Evolutionary conservation across 768 basidiomycete species (phyloP).

Genomic region (Rhodosporidiobolus sp.): DNA sequence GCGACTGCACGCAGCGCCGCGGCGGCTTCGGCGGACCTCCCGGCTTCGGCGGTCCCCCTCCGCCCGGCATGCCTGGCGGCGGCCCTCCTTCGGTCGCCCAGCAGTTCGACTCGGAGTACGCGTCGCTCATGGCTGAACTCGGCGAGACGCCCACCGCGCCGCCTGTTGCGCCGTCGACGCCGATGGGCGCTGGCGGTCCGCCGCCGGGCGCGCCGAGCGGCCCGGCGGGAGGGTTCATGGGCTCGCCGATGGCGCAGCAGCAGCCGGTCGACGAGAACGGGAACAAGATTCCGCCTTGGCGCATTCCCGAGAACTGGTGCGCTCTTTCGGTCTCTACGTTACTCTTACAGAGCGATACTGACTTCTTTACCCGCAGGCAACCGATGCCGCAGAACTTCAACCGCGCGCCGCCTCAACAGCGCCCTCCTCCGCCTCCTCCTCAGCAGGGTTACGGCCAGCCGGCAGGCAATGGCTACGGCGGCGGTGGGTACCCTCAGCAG

Average conservation of each 20-base stretch:
- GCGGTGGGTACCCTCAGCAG: slow-evolving; percentile 6
- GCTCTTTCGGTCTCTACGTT: not conserved
- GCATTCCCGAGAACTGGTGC: slow-evolving; percentile 49
- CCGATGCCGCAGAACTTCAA: not conserved
- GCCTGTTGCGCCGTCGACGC: slow-evolving; percentile 25
- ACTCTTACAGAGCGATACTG: no score
- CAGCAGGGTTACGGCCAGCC: slow-evolving; percentile 7
- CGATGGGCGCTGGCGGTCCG: slow-evolving; percentile 1
- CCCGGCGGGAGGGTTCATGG: slow-evolving; percentile 3
- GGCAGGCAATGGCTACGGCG: slow-evolving; percentile 5
- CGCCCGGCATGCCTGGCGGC: slow-evolving; percentile 48
- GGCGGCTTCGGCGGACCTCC: slow-evolving; percentile 31
- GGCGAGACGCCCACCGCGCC: slow-evolving; percentile 59
- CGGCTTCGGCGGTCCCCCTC: slow-evolving; percentile 21
- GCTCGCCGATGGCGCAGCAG: slow-evolving; percentile 3
- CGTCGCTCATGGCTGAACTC: slow-evolving; percentile 93
- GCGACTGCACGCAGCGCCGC: slow-evolving; percentile 90
- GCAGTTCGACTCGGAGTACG: slow-evolving; percentile 96
- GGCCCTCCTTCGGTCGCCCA: slow-evolving; percentile 59
- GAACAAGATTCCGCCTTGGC: slow-evolving; percentile 49
- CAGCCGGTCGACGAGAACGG: slow-evolving; percentile 41
- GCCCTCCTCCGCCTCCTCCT: not conserved
- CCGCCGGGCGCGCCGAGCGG: not conserved
- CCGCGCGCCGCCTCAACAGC: not conserved
- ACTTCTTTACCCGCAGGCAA: not conserved